Base-by-base conservation (phyloP, 768 basidiomycete genomes). In the Fomitopsis pulvina region DNA sequence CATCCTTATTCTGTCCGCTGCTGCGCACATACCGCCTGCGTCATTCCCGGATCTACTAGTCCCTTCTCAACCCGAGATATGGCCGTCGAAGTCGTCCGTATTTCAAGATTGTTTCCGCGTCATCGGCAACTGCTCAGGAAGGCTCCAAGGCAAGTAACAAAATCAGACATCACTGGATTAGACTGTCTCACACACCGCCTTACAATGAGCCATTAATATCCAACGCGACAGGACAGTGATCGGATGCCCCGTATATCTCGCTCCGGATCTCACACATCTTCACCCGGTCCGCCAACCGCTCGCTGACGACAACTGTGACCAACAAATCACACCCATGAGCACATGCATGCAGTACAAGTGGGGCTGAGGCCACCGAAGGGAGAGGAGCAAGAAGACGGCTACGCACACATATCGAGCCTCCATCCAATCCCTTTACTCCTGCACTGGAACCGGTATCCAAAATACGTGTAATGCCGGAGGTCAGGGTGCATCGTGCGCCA, bases 211-310 rank as follows among this genome's bases (percentile, higher is more conserved):
- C 78, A 26, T 78, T 74, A 42, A 91, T 73, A 60, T 94, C 92
- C 68, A 92, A 66, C 11, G 87, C 78, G 16, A 93, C 65, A 4
- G 92, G 92, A 54, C 86, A 78, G 62, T 92, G 90, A 60, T 92
- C 91, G 25, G 87, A 91, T 28, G 88, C 90, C 11, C 91, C 90
- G 47, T 87, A 92, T 45, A 91, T 86, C 59, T 89, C 87, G 54
- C 77, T 78, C 34, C 91, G 74, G 50, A 93, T 92, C 66, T 92
- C 91, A 61, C 91, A 93, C 79, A 78, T 75, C 69, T 83, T 84
- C 38, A 83, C 84, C 25, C 74, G 73, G 20, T 79, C 74, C 11
- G 67, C 63, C 20, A 92, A 68, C 27, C 84, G 75, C 61, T 90
- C 80, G 62, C 87, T 91, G 47, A 86, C 53, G 29, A 93, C 79